phyloP scores from a whole-genome alignment of 225 moss, liverwort and hornwort genomes.

The Asterella californica region DNA sequence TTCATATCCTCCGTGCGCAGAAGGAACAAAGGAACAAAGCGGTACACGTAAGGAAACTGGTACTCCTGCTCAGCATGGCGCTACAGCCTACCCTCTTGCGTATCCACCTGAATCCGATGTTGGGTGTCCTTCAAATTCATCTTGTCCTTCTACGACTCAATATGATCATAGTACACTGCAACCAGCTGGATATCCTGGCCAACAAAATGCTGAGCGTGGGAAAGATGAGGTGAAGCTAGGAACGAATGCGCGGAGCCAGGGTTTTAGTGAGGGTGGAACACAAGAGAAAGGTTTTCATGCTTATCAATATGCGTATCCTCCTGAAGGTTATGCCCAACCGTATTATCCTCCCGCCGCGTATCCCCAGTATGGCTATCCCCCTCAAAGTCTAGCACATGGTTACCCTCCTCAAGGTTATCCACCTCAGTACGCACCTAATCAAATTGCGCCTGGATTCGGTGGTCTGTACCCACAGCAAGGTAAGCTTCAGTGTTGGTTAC shows the following conservation, averaged over 20 bases:
- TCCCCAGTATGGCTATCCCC: slow-evolving; percentile 19
- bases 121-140: not conserved
- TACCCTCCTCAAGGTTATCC: slow-evolving; percentile 32
- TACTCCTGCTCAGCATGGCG: not conserved
- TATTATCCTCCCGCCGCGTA: slow-evolving; percentile 21
- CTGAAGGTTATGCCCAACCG: slow-evolving; percentile 25
- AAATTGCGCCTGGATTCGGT: slow-evolving; percentile 14
- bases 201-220: not conserved
- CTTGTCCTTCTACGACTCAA: not conserved
- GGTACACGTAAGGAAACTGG: slow-evolving; percentile 12
- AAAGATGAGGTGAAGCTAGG: slow-evolving; percentile 1
- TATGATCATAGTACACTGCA: slow-evolving; percentile 3
- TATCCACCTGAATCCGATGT: slow-evolving; percentile 3
- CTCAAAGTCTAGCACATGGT: slow-evolving; percentile 21
- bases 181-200: slow-evolving; percentile 13
- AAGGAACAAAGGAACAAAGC: slow-evolving; percentile 10
- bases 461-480: slow-evolving; percentile 6
- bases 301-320: slow-evolving; percentile 15
- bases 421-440: slow-evolving; percentile 8
- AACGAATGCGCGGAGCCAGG: slow-evolving; percentile 7
- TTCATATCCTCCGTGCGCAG: slow-evolving; percentile 3
- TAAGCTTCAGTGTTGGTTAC: not conserved
- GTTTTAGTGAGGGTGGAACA: not conserved
- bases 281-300: slow-evolving; percentile 21
- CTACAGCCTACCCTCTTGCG: not conserved